Conservation (phyloP, 148 eudicot genomes). For the Rhododendron kiyosumense region DNA sequence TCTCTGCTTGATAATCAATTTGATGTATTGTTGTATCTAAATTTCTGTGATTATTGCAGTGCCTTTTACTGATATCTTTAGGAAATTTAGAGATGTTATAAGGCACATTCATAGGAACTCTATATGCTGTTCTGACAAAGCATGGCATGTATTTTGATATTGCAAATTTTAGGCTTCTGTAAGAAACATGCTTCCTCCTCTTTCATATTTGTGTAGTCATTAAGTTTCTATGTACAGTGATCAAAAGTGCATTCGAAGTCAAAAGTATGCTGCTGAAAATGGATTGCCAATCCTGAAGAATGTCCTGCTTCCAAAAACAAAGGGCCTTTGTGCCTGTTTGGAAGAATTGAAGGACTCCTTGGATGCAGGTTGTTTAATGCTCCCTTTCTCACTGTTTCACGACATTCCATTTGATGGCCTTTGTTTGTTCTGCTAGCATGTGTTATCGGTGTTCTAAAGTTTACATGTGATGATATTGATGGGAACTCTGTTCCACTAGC, state of each 20-base stretch:
- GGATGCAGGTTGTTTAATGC: conserved; percentile 65
- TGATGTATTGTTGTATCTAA: neutral
- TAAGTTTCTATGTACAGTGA: conserved; percentile 42
- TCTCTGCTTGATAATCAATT: conserved; percentile 5
- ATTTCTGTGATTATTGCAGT: neutral
- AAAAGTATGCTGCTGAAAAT: conserved; percentile 75
- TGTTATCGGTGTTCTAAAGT: neutral
- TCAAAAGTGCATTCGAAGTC: conserved; percentile 64
- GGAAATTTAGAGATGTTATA: neutral
- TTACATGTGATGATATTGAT: neutral
- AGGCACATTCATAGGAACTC: neutral
- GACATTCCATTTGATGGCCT: neutral
- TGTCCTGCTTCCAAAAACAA: conserved; percentile 87
- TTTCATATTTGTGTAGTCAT: neutral
- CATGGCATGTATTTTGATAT: neutral
- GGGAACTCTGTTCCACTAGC: neutral
- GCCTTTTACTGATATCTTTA: neutral
- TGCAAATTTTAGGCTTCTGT: neutral
- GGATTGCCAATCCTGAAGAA: conserved; percentile 69
- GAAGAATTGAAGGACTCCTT: conserved; percentile 56
- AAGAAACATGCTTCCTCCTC: neutral
- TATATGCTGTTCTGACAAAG: neutral
- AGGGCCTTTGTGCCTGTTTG: conserved; percentile 69
- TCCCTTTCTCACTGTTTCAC: conserved; percentile 10
- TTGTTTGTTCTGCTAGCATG: neutral